Conservation (phyloP, 345 rosid species). For the Hevea brasiliensis region DNA sequence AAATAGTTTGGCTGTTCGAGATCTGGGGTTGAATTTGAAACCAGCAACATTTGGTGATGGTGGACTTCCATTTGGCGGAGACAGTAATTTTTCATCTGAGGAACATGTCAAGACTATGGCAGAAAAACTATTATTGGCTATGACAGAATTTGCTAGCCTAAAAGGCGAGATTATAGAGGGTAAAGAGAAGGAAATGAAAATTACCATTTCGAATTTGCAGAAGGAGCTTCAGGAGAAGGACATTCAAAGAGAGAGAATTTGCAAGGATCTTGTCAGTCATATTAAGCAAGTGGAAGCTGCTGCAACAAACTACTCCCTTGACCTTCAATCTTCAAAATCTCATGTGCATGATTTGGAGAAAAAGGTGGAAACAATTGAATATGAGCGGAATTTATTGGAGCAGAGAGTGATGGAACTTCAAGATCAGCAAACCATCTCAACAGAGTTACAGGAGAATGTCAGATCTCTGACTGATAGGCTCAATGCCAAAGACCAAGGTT, state of each 20-base stretch:
- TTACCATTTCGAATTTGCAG: conserved; percentile 63
- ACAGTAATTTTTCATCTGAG: conserved; percentile 40
- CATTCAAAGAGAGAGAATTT: conserved; percentile 70
- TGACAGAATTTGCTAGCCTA: conserved; percentile 47
- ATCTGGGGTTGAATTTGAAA: conserved; percentile 34
- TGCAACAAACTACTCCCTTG: conserved; percentile 52
- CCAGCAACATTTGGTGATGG: conserved; percentile 22
- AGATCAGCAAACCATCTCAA: conserved; percentile 48
- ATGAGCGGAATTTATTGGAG: conserved; percentile 51
- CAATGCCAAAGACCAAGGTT: conserved; percentile 87
- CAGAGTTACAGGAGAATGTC: conserved; percentile 57
- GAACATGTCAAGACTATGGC: conserved; percentile 55
- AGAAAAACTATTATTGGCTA: conserved; percentile 49
- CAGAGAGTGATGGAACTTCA: conserved; percentile 57
- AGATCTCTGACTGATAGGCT: conserved; percentile 48
- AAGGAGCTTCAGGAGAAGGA: conserved; percentile 94
- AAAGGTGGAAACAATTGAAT: conserved; percentile 45
- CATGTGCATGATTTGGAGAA: conserved; percentile 56
- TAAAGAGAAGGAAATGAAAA: conserved; percentile 66
- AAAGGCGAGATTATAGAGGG: conserved; percentile 51
- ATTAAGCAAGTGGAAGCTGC: conserved; percentile 87
- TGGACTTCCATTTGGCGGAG: conserved; percentile 29
- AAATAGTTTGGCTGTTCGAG: conserved; percentile 25
- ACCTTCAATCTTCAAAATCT: conserved; percentile 63
- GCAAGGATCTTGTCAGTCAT: conserved; percentile 84